phyloP scores from a whole-genome alignment of 768 basidiomycete genomes.

The Tylopilus rubrobrunneus region DNA sequence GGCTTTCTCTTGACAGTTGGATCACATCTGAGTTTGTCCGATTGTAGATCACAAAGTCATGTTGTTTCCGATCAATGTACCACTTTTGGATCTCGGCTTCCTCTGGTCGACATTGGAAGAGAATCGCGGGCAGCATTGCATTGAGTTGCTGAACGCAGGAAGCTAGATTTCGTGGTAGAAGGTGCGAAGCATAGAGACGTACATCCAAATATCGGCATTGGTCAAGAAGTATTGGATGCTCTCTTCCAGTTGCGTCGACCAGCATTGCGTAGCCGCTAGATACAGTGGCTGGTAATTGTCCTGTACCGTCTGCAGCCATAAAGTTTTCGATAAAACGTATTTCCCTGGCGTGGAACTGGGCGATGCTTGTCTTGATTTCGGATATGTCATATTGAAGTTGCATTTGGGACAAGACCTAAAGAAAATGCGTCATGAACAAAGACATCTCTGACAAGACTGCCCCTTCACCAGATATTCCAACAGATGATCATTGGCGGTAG shows the following conservation, averaged over 20 bases:
- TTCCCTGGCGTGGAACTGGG: background rate
- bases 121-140: background rate
- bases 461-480: conserved; percentile 8
- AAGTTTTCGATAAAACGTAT: background rate
- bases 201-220: background rate
- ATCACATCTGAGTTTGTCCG: background rate
- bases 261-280: background rate
- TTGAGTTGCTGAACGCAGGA: background rate
- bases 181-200: background rate
- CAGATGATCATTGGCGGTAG: background rate
- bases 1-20: background rate
- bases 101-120: background rate
- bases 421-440: too few species aligned
- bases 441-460: too few species aligned
- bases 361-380: background rate
- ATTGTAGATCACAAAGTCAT: conserved; percentile 3
- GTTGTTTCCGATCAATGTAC: conserved; percentile 2
- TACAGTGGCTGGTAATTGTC: background rate
- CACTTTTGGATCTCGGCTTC: background rate
- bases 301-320: background rate
- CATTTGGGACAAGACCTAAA: conserved; percentile 1
- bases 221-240: conserved; percentile 2
- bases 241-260: conserved; percentile 2
- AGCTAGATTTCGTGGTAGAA: background rate
- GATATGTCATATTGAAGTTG: background rate